Conservation (phyloP, 139 green algal genomes). For the Tetraselmis chui region DNA sequence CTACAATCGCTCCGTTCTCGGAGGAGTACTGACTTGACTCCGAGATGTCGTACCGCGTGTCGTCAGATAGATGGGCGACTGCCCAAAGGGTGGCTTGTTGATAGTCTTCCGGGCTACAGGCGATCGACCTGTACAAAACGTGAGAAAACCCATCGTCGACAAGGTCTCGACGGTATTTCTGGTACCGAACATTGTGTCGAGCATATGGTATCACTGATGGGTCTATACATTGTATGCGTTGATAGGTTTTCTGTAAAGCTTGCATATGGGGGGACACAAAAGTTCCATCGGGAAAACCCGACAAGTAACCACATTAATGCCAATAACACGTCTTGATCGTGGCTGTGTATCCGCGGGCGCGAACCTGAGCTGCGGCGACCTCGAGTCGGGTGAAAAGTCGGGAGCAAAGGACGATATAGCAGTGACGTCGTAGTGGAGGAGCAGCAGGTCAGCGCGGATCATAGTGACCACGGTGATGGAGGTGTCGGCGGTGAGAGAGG, state of each 20-base stretch:
- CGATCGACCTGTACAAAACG: not conserved
- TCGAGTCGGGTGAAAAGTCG: not conserved
- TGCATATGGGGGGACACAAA: too few relatives aligned
- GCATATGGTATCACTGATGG: too few relatives aligned
- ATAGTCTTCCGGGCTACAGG: not conserved
- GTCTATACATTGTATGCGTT: too few relatives aligned
- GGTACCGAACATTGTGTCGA: too few relatives aligned
- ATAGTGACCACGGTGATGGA: not conserved
- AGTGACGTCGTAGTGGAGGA: not conserved
- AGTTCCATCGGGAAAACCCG: too few relatives aligned
- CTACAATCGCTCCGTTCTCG: not conserved
- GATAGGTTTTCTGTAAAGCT: too few relatives aligned
- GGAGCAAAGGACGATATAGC: not conserved
- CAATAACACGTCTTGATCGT: too few relatives aligned
- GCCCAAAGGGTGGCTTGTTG: not conserved
- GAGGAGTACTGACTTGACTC: not conserved
- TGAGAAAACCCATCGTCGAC: too few relatives aligned
- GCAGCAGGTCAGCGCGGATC: not conserved
- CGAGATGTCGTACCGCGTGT: not conserved
- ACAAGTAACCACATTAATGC: too few relatives aligned
- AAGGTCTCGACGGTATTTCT: too few relatives aligned
- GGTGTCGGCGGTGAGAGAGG: not conserved
- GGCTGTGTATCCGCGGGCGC: too few relatives aligned
- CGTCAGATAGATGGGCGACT: not conserved
- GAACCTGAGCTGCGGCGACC: not conserved